Evolutionary conservation across 2,329 filamentous ascomycete genomes (phyloP).

Genomic region (Exserohilum rostratum): DNA sequence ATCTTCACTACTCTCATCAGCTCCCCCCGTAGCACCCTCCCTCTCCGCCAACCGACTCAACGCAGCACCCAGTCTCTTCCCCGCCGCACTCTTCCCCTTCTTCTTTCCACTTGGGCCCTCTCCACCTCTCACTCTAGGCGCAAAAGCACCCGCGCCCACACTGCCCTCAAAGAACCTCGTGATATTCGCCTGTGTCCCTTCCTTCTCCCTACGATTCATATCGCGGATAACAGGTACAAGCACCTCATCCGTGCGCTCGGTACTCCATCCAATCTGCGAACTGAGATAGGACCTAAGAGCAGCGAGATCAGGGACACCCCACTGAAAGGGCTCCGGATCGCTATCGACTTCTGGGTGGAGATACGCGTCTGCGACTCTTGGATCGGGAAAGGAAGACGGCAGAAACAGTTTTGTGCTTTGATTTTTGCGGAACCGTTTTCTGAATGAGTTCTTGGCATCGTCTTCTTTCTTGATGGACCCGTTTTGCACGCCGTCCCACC

Average conservation of each 20-base stretch:
- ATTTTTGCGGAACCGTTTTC: conserved; percentile 81
- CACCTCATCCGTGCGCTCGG: conserved; percentile 92
- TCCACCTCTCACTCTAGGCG: conserved; percentile 66
- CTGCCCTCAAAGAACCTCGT: conserved; percentile 86
- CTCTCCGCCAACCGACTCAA: conserved; percentile 39
- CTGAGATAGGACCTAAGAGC: conserved; percentile 84
- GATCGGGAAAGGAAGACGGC: conserved; percentile 77
- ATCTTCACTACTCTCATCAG: conserved; percentile 27
- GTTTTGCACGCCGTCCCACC: conserved; percentile 82
- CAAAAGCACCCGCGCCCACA: conserved; percentile 74
- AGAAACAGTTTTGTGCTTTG: conserved; percentile 87
- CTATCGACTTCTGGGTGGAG: conserved; percentile 83
- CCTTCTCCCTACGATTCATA: conserved; percentile 85
- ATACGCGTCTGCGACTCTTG: conserved; percentile 82
- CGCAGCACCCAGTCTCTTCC: conserved; percentile 44
- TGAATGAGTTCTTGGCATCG: conserved; percentile 67
- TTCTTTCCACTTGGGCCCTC: conserved; percentile 61
- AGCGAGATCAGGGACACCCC: conserved; percentile 93
- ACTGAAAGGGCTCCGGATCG: conserved; percentile 81
- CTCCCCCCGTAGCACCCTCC: conserved; percentile 33
- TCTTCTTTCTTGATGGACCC: conserved; percentile 65
- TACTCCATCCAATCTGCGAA: conserved; percentile 89
- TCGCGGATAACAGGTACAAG: conserved; percentile 93
- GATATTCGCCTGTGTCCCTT: conserved; percentile 95
- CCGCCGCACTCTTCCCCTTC: conserved; percentile 37